Conservation (phyloP, 345 rosid species). For the Hypericum perforatum region DNA sequence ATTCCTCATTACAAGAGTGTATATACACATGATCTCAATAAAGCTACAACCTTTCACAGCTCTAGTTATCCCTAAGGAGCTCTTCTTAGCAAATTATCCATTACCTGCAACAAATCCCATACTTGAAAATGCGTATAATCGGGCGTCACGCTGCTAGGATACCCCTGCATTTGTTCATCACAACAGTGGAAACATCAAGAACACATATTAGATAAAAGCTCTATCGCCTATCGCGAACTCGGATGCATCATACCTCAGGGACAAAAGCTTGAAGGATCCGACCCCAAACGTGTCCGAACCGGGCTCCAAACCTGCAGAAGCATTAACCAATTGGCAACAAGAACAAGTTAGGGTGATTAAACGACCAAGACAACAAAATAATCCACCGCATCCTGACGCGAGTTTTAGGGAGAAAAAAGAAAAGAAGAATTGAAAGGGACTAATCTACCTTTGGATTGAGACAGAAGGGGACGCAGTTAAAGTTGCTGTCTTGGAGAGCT, state of each 20-base stretch:
- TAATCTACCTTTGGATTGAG: conserved; percentile 57
- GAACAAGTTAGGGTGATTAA: no score
- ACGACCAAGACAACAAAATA: no score
- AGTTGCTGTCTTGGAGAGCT: no score
- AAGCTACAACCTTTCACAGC: no score
- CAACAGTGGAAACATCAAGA: not conserved
- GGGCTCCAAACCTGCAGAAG: conserved; percentile 42
- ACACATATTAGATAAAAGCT: not conserved
- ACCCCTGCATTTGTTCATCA: conserved; percentile 47
- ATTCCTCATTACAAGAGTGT: no score
- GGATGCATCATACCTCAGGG: conserved; percentile 61
- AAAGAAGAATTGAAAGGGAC: not conserved
- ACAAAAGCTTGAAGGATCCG: conserved; percentile 82
- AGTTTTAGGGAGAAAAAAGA: no score
- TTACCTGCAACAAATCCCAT: conserved; percentile 92
- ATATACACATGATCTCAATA: no score
- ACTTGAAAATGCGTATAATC: conserved; percentile 30
- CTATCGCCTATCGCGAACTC: not conserved
- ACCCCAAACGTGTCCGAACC: conserved; percentile 66
- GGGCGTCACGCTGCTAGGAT: no score
- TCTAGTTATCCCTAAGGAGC: no score
- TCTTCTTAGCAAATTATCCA: no score
- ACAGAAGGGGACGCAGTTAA: conserved; percentile 17
- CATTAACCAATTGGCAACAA: no score
- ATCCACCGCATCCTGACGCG: no score